A percentile compares a stretch with the other conserved stretches of the same genome.
These are phyloP conservation scores for Ilyonectria robusta DNA, from an alignment of 2,329 filamentous ascomycete genomes.

Conservation along the genomic window DNA sequence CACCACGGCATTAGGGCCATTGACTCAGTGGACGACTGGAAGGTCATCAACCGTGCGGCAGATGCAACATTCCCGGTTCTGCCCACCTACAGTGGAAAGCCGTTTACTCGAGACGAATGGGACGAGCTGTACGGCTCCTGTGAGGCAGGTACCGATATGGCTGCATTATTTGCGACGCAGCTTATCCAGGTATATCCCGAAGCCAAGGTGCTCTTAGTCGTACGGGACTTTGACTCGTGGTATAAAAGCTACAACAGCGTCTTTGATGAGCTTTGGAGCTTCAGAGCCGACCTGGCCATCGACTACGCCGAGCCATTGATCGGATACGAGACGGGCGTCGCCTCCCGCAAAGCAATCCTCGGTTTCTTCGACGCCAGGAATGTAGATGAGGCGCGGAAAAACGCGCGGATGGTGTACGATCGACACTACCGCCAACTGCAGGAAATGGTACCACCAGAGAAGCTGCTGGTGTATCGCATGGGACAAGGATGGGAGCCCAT, in stretches of 20 bases:
- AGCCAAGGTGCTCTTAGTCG: slow-evolving; percentile 52
- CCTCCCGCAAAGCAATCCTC: slow-evolving; percentile 46
- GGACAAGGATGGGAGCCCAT: slow-evolving; percentile 55
- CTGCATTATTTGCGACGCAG: slow-evolving; percentile 45
- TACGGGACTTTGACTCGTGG: slow-evolving; percentile 52
- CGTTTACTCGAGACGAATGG: slow-evolving; percentile 50
- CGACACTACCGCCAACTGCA: slow-evolving; percentile 48
- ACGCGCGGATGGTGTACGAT: slow-evolving; percentile 45
- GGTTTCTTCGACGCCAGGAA: slow-evolving; percentile 46
- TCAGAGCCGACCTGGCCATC: slow-evolving; percentile 35
- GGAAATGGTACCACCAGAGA: slow-evolving; percentile 43
- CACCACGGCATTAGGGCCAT: slow-evolving; percentile 49
- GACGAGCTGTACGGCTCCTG: slow-evolving; percentile 50
- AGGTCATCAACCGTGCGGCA: slow-evolving; percentile 44
- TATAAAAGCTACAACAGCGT: slow-evolving; percentile 49
- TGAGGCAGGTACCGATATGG: slow-evolving; percentile 51
- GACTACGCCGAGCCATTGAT: slow-evolving; percentile 49
- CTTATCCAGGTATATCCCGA: slow-evolving; percentile 51
- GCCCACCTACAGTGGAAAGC: slow-evolving; percentile 45
- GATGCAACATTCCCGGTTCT: slow-evolving; percentile 50
- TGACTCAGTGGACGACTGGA: slow-evolving; percentile 43
- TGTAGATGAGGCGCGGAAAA: slow-evolving; percentile 40
- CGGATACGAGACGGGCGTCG: slow-evolving; percentile 46
- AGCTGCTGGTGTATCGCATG: slow-evolving; percentile 50
- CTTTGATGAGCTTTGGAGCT: slow-evolving; percentile 40